Conservation (phyloP, 2,329 filamentous ascomycete species). For the Sporothrix euskadiensis region DNA sequence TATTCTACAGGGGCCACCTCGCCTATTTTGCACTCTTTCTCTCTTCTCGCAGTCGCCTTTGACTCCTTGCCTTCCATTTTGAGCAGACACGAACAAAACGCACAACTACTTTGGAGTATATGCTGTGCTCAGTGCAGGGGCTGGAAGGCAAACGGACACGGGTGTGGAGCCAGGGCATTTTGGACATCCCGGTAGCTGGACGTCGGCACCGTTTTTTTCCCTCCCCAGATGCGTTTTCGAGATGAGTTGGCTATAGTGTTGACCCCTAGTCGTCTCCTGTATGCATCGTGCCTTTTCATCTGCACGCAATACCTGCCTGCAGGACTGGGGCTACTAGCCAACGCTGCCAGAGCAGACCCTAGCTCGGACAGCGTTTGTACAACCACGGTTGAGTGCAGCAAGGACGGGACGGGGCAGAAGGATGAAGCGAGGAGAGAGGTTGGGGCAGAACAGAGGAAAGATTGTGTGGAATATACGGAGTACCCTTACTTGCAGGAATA, state of each 20-base stretch:
- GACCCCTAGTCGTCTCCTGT: background rate
- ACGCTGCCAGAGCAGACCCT: background rate
- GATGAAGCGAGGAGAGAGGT: slow-evolving; percentile 3
- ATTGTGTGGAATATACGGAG: too few relatives aligned
- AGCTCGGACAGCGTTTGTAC: background rate
- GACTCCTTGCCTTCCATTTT: background rate
- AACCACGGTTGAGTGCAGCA: background rate
- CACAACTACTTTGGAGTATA: slow-evolving; percentile 9
- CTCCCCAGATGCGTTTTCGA: background rate
- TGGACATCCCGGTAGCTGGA: slow-evolving; percentile 3
- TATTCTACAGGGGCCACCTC: background rate
- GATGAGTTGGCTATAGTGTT: background rate
- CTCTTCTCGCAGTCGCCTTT: background rate
- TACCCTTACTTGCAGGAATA: background rate
- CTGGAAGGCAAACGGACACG: background rate
- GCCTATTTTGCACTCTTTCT: background rate
- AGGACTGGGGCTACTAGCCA: background rate
- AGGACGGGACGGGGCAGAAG: background rate
- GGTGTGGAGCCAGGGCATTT: background rate
- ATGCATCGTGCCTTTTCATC: slow-evolving; percentile 9
- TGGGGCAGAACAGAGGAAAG: background rate
- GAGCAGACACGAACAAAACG: slow-evolving; percentile 12
- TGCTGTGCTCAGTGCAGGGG: background rate
- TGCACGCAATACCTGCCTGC: background rate
- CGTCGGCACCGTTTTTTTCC: background rate